A percentile compares a stretch with the other conserved stretches of the same genome.
phyloP scores from a whole-genome alignment of 2,329 filamentous ascomycete genomes.

The Botrytis elliptica region DNA sequence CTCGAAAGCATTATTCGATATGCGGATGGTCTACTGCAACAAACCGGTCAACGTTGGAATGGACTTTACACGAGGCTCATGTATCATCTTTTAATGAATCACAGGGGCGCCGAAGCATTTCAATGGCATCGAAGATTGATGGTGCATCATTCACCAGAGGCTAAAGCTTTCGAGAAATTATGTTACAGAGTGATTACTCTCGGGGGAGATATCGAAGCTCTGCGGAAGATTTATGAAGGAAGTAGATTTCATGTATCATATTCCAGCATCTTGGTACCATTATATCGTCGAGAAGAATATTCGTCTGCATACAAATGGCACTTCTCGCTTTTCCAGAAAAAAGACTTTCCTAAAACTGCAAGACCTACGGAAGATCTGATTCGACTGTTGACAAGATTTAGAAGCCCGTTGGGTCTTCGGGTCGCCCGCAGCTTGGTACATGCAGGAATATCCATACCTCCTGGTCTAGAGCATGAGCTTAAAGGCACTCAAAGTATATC shows the following conservation, averaged over 20 bases:
- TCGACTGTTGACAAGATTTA: constrained; percentile 41
- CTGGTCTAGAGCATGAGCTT: constrained; percentile 21
- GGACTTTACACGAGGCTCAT: constrained; percentile 48
- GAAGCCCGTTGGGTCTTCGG: constrained; percentile 30
- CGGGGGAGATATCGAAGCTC: constrained; percentile 37
- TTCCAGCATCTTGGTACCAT: constrained; percentile 42
- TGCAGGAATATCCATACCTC: constrained; percentile 32
- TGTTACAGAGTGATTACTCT: constrained; percentile 35
- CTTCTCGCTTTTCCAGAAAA: constrained; percentile 42
- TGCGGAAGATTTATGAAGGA: constrained; percentile 45
- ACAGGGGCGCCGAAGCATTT: constrained; percentile 27
- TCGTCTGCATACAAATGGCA: constrained; percentile 48
- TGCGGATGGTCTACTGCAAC: constrained; percentile 43
- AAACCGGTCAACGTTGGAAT: constrained; percentile 40
- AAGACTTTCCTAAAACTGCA: constrained; percentile 44
- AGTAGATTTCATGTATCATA: constrained; percentile 45
- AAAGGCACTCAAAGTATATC: constrained; percentile 29
- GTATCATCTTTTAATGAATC: constrained; percentile 40
- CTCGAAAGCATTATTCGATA: constrained; percentile 43
- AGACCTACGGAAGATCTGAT: constrained; percentile 44
- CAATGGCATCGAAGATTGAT: constrained; percentile 36
- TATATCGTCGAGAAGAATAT: constrained; percentile 42
- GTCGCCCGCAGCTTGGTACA: constrained; percentile 33
- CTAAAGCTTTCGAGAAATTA: constrained; percentile 40
- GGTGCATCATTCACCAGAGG: constrained; percentile 37